These are phyloP conservation scores for Pinus albicaulis DNA, from an alignment of 75 land plant species.

Conservation along the genomic window DNA sequence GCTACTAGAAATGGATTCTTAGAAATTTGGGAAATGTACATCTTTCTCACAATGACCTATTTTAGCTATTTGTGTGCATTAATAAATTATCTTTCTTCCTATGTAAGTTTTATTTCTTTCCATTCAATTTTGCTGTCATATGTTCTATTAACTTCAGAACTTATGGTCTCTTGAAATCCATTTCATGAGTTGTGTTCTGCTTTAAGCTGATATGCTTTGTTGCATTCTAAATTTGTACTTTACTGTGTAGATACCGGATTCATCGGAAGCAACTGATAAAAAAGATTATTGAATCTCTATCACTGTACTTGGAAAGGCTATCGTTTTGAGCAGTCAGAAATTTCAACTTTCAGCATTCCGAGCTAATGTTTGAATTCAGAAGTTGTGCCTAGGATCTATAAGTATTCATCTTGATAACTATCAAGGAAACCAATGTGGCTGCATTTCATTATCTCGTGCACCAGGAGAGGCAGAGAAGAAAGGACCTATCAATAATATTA, in stretches of 20 bases:
- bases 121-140: background rate
- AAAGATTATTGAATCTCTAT: slow-evolving; percentile 58
- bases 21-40: no score
- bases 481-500: background rate
- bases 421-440: background rate
- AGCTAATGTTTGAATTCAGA: background rate
- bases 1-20: no score
- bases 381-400: background rate
- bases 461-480: background rate
- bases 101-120: background rate
- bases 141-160: background rate
- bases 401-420: background rate
- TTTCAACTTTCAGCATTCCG: background rate
- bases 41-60: no score
- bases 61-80: no score
- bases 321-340: slow-evolving; percentile 28
- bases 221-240: slow-evolving; percentile 1
- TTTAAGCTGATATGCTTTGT: slow-evolving; percentile 1
- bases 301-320: slow-evolving; percentile 59
- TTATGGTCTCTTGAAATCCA: background rate
- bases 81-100: no score
- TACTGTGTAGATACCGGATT: slow-evolving; percentile 54
- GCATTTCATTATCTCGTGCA: background rate
- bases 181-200: background rate
- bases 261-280: slow-evolving; percentile 56